phyloP scores from a whole-genome alignment of 1,284 basidiomycete species.

The Entoloma clypeatum region DNA sequence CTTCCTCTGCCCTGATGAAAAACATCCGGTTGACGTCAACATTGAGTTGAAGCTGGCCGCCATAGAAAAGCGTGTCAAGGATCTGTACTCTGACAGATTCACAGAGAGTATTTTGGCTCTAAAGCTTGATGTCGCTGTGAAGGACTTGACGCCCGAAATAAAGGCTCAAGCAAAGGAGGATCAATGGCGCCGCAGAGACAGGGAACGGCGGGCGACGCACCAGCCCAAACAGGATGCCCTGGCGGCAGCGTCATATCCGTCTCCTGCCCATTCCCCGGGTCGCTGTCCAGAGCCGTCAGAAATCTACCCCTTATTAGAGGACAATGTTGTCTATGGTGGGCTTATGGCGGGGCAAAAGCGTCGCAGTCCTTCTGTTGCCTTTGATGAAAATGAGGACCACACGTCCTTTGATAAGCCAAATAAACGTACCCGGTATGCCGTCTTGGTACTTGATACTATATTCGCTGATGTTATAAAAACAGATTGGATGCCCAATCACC shows the following conservation, averaged over 20 bases:
- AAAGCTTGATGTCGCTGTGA: slow-evolving; percentile 26
- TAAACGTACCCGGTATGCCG: slow-evolving; percentile 26
- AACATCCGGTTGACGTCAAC: slow-evolving; percentile 19
- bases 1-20: slow-evolving; percentile 30
- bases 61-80: slow-evolving; percentile 32
- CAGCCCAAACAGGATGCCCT: slow-evolving; percentile 4
- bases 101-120: slow-evolving; percentile 24
- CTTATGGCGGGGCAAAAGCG: slow-evolving; percentile 10
- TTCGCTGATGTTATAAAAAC: background rate
- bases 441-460: background rate
- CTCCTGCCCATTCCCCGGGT: slow-evolving; percentile 18
- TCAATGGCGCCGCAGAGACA: slow-evolving; percentile 1
- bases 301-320: slow-evolving; percentile 4
- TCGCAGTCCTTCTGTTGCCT: slow-evolving; percentile 5
- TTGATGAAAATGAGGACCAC: background rate
- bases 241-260: slow-evolving; percentile 17
- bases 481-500: slow-evolving; percentile 3
- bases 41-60: slow-evolving; percentile 29
- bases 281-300: slow-evolving; percentile 11
- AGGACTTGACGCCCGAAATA: slow-evolving; percentile 24
- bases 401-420: slow-evolving; percentile 6
- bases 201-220: background rate
- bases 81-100: slow-evolving; percentile 29
- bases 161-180: slow-evolving; percentile 14
- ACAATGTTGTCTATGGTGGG: slow-evolving; percentile 5